Evolutionary conservation across 2,329 filamentous ascomycete genomes (phyloP), one percentile per base, ranked within the genome.

Genomic region (Magnaporthiopsis incrustans): DNA sequence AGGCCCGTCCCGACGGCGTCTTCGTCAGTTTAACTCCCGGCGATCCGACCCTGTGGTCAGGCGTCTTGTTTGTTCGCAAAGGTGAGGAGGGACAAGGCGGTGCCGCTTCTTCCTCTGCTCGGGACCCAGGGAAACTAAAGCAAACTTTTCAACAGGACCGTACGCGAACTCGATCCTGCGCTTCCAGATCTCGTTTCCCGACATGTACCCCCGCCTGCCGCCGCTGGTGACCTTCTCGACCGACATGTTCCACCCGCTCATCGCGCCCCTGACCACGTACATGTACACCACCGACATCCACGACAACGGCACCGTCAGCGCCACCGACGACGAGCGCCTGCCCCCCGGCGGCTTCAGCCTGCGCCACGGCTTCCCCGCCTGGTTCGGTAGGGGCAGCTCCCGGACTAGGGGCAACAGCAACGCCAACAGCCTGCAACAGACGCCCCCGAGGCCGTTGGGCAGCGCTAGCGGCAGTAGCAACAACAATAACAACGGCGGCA

Each of bases 221-320:
- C 95, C 95, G 12, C 81, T 93, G 25, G 86, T 99, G 68, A 94
- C 89, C 64, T 97, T 99, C 76, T 85, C 87, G 59, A 96, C 91
- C 69, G 94, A 96, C 73, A 89, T 98, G 69, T 99, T 98, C 75
- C 94, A 99, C 74, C 94, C 94, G 25, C 82, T 99, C 57, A 88
- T 98, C 69, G 92, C 93, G 10, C 93, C 95, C 53, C 82, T 96
- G 67, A 97, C 92, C n/a, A 97, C 92, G 4, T 96, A 97, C 77
- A 95, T 91, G 73, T 96, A 96, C 78, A 90, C 91, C 57, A 92
- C 91, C 67, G 88, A 89, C 65, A 86, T 89, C 50, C 85, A 90
- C 66, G 88, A 87, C 66, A 84, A 85, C 64, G 91, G 90, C 60
- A 91, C 91, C 0, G 89, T 93, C 67, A 94, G 90, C 73, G 91